Conservation (phyloP, 768 basidiomycete genomes). For the Lactifluus echinatus region DNA sequence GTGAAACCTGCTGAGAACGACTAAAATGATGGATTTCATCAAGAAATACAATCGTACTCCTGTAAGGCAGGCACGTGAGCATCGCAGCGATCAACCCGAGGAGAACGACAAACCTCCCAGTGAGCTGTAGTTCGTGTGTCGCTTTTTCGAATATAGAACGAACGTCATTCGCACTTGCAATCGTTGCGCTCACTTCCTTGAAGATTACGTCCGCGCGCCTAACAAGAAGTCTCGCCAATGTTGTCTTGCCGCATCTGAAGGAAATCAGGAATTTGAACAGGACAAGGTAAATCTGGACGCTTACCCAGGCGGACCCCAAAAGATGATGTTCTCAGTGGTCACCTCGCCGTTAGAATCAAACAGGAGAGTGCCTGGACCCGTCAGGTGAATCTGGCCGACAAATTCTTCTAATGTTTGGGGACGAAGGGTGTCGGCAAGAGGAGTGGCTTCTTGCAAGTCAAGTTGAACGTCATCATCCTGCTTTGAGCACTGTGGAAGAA, state of each 20-base stretch:
- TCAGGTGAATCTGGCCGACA: conserved; percentile 62
- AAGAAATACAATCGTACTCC: conserved; percentile 67
- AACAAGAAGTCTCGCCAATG: conserved; percentile 64
- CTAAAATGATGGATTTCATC: conserved; percentile 83
- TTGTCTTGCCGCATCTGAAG: conserved; percentile 62
- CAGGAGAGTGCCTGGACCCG: conserved; percentile 48
- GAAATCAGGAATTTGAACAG: not conserved
- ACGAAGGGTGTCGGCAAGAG: conserved; percentile 66
- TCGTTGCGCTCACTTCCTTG: conserved; percentile 73
- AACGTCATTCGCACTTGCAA: conserved; percentile 59
- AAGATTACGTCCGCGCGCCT: conserved; percentile 49
- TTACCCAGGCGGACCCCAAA: conserved; percentile 73
- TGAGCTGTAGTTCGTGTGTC: conserved; percentile 50
- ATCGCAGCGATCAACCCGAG: not conserved
- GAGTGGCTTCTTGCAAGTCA: conserved; percentile 30
- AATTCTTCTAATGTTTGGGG: conserved; percentile 57
- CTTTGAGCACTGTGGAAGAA: not conserved
- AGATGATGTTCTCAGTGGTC: conserved; percentile 50
- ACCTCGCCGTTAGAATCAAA: conserved; percentile 42
- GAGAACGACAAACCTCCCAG: conserved; percentile 42
- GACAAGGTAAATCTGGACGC: not conserved
- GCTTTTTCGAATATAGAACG: conserved; percentile 71
- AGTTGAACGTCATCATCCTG: not conserved
- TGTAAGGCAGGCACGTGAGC: conserved; percentile 22
- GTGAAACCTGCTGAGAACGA: conserved; percentile 52